Percentiles rank a stretch among this genome's conserved stretches.
phyloP scores from a whole-genome alignment of 2,329 filamentous ascomycete species.

The Aspergillus novoparasiticus region DNA sequence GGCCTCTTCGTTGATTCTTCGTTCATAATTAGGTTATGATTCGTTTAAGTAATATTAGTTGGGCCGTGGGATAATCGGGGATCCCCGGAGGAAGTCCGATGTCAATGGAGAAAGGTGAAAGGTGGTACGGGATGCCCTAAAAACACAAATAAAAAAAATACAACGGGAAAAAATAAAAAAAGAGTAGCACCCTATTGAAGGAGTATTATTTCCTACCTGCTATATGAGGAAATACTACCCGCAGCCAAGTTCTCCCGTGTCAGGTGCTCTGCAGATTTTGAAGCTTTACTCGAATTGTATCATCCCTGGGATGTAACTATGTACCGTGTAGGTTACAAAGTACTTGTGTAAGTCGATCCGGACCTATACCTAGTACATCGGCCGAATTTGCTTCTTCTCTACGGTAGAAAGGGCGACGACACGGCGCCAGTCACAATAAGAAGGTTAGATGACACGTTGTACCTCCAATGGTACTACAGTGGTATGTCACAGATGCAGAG shows the following conservation, averaged over 20 bases:
- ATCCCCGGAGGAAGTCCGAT: constrained; percentile 10
- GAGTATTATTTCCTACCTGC: background rate
- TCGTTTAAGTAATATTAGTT: constrained; percentile 7
- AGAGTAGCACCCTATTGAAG: background rate
- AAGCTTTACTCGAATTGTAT: background rate
- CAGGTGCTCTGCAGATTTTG: constrained; percentile 5
- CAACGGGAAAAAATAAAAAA: background rate
- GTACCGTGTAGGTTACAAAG: background rate
- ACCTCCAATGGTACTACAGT: background rate
- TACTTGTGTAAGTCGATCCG: background rate
- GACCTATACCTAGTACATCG: background rate
- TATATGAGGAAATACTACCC: constrained; percentile 5
- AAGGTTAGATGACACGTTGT: background rate
- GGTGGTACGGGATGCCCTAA: constrained; percentile 2
- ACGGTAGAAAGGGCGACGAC: background rate
- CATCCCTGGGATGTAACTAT: background rate
- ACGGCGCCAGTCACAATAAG: background rate
- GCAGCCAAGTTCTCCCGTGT: background rate
- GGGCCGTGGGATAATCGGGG: constrained; percentile 8
- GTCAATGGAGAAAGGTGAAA: background rate
- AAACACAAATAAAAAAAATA: background rate
- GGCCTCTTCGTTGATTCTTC: constrained; percentile 1
- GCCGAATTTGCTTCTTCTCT: background rate
- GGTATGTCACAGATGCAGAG: background rate
- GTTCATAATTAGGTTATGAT: constrained; percentile 2